Percentiles rank a stretch among this genome's conserved stretches.
These are phyloP conservation scores for Backusella westeae DNA, from an alignment of 192 early-diverging fungal genomes.

Conservation along the genomic window DNA sequence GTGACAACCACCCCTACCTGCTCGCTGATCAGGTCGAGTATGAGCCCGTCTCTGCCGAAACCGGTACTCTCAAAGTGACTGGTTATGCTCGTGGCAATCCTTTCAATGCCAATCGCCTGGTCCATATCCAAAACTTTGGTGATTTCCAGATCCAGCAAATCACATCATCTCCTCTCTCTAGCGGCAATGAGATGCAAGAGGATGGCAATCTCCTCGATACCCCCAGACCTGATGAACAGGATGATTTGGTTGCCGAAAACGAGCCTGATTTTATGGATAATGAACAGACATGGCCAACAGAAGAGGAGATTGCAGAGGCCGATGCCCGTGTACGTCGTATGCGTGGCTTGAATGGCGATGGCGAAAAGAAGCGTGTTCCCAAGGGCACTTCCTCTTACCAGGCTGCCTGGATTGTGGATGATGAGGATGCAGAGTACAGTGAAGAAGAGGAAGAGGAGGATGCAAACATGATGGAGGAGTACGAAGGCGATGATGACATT, in stretches of 20 bases:
- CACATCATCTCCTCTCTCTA: conserved; percentile 6
- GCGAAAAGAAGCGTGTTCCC: conserved; percentile 72
- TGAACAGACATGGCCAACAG: conserved; percentile 99
- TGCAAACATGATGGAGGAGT: conserved; percentile 28
- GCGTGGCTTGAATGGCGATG: conserved; percentile 1
- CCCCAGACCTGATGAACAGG: conserved; percentile 68
- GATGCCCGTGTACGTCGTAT: conserved; percentile 49
- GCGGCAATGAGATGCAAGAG: conserved; percentile 27
- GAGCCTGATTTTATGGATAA: conserved; percentile 84
- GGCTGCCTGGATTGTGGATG: conserved; percentile 96
- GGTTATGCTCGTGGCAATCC: conserved; percentile 84
- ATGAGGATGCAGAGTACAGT: conserved; percentile 61
- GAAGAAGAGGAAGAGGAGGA: conserved; percentile 49
- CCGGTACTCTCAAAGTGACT: conserved; percentile 74
- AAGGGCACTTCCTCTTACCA: conserved; percentile 97
- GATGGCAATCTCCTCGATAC: conserved; percentile 58
- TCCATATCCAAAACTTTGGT: conserved; percentile 91
- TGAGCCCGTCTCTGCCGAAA: conserved; percentile 47
- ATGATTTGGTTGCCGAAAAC: conserved; percentile 83
- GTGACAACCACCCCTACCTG: conserved; percentile 86
- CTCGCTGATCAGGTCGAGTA: conserved; percentile 77
- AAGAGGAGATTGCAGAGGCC: conserved; percentile 87
- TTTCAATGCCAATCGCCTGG: conserved; percentile 87
- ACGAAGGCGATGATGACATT: conserved; percentile 38
- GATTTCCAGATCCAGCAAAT: conserved; percentile 87